Conservation (phyloP, 495 filamentous ascomycete species). For the Monascus purpureus region DNA sequence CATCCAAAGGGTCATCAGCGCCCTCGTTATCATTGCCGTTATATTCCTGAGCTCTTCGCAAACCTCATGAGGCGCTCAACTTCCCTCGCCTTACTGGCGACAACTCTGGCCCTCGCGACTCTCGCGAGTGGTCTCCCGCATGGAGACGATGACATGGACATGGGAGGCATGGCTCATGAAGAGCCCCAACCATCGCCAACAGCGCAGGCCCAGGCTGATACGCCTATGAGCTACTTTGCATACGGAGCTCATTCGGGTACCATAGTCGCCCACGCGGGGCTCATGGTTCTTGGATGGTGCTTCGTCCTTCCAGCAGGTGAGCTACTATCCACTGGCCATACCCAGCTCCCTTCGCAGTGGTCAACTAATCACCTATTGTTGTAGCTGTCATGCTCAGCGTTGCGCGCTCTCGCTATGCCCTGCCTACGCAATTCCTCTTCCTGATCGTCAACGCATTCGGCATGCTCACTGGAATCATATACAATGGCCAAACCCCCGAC, state of each 20-base stretch:
- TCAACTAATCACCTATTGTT: no score
- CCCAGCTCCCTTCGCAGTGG: no score
- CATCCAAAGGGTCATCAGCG: no score
- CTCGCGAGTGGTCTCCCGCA: conserved; percentile 23
- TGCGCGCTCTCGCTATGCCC: conserved; percentile 58
- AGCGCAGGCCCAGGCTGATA: conserved; percentile 5
- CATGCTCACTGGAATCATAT: conserved; percentile 57
- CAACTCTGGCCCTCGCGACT: conserved; percentile 16
- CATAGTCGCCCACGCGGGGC: conserved; percentile 63
- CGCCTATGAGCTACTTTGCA: conserved; percentile 59
- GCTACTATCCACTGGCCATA: no score
- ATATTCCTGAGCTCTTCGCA: no score
- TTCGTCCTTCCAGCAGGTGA: conserved; percentile 71
- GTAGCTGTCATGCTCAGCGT: conserved; percentile 80
- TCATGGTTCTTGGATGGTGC: conserved; percentile 75
- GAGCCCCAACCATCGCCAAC: conserved; percentile 18
- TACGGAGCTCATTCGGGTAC: conserved; percentile 48
- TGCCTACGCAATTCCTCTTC: conserved; percentile 66
- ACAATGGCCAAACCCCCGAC: conserved; percentile 73
- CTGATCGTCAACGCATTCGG: conserved; percentile 56
- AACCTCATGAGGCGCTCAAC: conserved; percentile 5
- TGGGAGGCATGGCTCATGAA: conserved; percentile 36
- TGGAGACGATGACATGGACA: conserved; percentile 20
- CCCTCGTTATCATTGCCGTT: no score
- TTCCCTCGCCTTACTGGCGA: conserved; percentile 17